phyloP scores from a whole-genome alignment of 768 basidiomycete genomes.

The Mycena kentingensis region DNA sequence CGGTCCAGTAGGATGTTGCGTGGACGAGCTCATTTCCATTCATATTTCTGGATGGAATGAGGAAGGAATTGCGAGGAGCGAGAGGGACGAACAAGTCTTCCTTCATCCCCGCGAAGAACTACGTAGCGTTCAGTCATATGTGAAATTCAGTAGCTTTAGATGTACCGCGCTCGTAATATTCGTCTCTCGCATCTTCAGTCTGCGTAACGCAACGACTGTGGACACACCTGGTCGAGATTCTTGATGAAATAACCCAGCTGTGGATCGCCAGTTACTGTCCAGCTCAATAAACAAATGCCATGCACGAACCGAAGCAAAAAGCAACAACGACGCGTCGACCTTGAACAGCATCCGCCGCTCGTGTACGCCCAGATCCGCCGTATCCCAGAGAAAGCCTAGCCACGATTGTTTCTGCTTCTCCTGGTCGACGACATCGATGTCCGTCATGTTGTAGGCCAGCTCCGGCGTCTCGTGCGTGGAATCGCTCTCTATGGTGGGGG shows the following conservation, averaged over 20 bases:
- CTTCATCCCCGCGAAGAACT: constrained; percentile 24
- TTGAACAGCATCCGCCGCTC: constrained; percentile 24
- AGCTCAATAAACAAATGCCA: background rate
- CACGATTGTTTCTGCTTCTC: constrained; percentile 13
- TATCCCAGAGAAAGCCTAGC: constrained; percentile 25
- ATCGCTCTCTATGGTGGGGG: background rate
- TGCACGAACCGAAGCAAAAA: constrained; percentile 22
- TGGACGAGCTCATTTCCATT: constrained; percentile 19
- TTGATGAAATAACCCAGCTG: constrained; percentile 25
- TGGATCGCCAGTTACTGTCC: background rate
- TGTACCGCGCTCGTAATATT: constrained; percentile 20
- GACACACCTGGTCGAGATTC: constrained; percentile 24
- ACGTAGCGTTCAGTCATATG: background rate
- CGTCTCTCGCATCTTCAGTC: background rate
- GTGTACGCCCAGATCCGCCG: constrained; percentile 16
- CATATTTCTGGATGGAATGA: constrained; percentile 11
- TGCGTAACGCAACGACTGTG: background rate
- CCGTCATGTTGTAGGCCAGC: background rate
- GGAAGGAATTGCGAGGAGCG: background rate
- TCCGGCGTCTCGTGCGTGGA: background rate
- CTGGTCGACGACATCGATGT: background rate
- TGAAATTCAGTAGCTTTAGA: background rate
- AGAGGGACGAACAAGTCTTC: constrained; percentile 12
- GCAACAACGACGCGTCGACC: constrained; percentile 21
- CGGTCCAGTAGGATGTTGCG: constrained; percentile 23